A percentile compares a stretch with the other conserved stretches of the same genome.
Conservation (phyloP, 2,329 filamentous ascomycete genomes). For the Monilinia fructigena region DNA sequence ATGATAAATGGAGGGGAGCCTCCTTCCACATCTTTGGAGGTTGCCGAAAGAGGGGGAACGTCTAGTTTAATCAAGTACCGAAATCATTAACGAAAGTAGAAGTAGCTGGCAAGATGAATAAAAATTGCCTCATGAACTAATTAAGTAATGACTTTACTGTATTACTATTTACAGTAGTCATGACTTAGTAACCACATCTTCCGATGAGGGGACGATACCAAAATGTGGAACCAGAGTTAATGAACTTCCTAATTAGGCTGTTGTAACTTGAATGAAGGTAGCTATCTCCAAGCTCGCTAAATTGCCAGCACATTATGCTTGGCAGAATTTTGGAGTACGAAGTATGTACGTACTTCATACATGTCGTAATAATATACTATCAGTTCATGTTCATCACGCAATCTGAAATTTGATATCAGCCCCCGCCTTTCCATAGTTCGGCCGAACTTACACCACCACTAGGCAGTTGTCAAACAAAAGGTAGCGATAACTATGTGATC, state of each 20-base stretch:
- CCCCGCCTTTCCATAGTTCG: neutral
- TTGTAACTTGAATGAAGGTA: neutral
- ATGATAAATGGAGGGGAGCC: constrained; percentile 1
- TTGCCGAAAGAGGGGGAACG: constrained; percentile 12
- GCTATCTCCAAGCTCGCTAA: neutral
- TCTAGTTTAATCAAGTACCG: constrained; percentile 8
- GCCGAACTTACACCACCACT: neutral
- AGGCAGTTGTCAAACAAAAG: neutral
- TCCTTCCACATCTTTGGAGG: constrained; percentile 12
- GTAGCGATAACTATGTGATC: neutral
- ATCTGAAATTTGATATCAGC: neutral
- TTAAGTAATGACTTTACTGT: too few relatives aligned
- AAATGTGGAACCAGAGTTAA: neutral
- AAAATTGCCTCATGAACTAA: neutral
- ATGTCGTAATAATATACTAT: neutral
- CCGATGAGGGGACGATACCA: neutral
- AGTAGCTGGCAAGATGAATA: neutral
- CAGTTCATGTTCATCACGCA: neutral
- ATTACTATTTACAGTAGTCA: too few relatives aligned
- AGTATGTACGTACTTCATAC: too few relatives aligned
- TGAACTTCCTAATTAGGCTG: constrained; percentile 15
- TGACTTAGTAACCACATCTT: neutral
- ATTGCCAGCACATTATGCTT: neutral
- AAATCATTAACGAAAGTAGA: neutral
- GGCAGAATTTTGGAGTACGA: neutral